phyloP scores from a whole-genome alignment of 805 yeast genomes.

The Candida arabinofermentans region DNA sequence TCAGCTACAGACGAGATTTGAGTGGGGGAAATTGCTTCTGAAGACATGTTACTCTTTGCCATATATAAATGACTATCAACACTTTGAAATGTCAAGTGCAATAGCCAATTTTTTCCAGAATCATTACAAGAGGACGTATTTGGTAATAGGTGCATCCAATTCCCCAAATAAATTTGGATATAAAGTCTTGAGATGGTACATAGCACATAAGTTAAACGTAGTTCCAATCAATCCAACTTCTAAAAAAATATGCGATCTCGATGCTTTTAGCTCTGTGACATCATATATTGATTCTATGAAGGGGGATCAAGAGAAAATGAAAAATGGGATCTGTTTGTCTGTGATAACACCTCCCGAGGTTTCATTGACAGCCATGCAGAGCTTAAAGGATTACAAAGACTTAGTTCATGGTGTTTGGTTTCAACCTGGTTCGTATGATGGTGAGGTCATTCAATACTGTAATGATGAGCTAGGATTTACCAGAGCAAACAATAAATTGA shows the following conservation, averaged over 20 bases:
- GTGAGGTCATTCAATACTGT: slow-evolving; percentile 38
- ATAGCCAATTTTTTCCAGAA: background rate
- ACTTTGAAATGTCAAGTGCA: background rate
- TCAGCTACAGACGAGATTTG: too few relatives aligned
- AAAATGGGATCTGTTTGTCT: slow-evolving; percentile 53
- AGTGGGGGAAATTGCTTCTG: too few relatives aligned
- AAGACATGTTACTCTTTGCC: too few relatives aligned
- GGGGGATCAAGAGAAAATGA: slow-evolving; percentile 13
- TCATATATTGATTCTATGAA: background rate
- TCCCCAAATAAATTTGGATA: slow-evolving; percentile 64
- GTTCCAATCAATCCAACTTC: slow-evolving; percentile 63
- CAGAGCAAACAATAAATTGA: slow-evolving; percentile 25
- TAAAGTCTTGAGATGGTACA: slow-evolving; percentile 68
- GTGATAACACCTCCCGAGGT: slow-evolving; percentile 74
- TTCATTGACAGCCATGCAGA: slow-evolving; percentile 42
- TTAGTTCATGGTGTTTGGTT: slow-evolving; percentile 66
- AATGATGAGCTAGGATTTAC: slow-evolving; percentile 29
- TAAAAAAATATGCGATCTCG: slow-evolving; percentile 32
- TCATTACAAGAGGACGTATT: slow-evolving; percentile 8
- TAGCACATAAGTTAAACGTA: slow-evolving; percentile 50
- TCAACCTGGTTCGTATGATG: slow-evolving; percentile 76
- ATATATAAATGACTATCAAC: too few relatives aligned
- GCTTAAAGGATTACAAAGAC: slow-evolving; percentile 25
- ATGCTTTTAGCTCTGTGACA: background rate
- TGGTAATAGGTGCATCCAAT: slow-evolving; percentile 68